These are phyloP conservation scores for Agaricus bisporus DNA, from an alignment of 768 basidiomycete genomes.

Conservation along the genomic window DNA sequence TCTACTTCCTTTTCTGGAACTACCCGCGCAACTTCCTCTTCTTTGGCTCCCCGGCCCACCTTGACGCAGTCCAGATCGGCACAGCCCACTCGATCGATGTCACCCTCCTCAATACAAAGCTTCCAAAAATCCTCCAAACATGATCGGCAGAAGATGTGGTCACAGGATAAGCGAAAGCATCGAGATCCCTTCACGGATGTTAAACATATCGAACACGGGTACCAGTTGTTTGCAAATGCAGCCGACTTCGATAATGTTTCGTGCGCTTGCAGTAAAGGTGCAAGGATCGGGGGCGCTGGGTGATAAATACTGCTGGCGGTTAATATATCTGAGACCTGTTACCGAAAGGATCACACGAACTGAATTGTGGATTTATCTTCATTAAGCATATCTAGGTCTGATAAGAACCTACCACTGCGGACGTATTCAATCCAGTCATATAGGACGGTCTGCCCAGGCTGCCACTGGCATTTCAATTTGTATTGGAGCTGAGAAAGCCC, in stretches of 20 bases:
- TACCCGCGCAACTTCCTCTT: conserved; percentile 69
- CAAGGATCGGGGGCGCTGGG: conserved; percentile 48
- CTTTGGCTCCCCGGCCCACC: conserved; percentile 45
- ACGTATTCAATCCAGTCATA: conserved; percentile 72
- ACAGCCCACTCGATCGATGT: conserved; percentile 70
- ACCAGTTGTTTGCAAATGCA: conserved; percentile 58
- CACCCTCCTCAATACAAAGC: conserved; percentile 75
- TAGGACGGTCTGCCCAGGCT: conserved; percentile 51
- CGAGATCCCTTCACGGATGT: conserved; percentile 66
- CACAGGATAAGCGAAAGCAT: conserved; percentile 65
- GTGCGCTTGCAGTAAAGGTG: conserved; percentile 40
- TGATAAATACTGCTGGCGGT: conserved; percentile 41
- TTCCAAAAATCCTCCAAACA: conserved; percentile 83
- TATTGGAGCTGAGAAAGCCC: conserved; percentile 28
- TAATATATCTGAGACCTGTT: not conserved
- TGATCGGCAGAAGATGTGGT: conserved; percentile 77
- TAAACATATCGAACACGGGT: conserved; percentile 75
- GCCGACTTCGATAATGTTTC: conserved; percentile 40
- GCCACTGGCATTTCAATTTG: conserved; percentile 52
- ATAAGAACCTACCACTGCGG: conserved; percentile 59
- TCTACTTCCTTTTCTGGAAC: conserved; percentile 57
- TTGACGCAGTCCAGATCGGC: conserved; percentile 81
- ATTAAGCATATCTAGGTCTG: conserved; percentile 30
- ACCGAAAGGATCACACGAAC: conserved; percentile 3
- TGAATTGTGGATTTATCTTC: conserved; percentile 25